Base-by-base conservation (phyloP, 2,329 filamentous ascomycete genomes). In the Scedosporium apiospermum region DNA sequence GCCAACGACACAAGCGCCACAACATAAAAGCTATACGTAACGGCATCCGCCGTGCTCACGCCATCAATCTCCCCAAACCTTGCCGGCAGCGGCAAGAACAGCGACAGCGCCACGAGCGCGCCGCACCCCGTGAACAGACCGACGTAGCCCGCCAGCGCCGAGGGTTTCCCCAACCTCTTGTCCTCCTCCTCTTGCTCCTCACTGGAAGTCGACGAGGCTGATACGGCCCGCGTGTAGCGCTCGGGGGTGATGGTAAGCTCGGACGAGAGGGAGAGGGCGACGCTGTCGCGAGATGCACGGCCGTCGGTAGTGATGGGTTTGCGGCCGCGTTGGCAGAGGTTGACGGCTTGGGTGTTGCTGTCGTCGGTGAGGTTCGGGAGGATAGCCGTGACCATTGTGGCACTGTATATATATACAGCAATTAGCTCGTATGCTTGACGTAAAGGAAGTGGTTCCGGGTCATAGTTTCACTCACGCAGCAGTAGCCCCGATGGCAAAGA, bases 341-440 rank as follows among this genome's bases (percentile, higher is more conserved):
- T 65, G 3, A 63, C 66, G 3, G 68, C 63, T 68, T 70, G 65
- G 64, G 67, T 66, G 46, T 70, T 71, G 46, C 71, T 75, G 38
- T 84, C 82, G 65, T 82, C 82, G 4, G 85, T 87, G 67, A 88
- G 75, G 10, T 83, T 87, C 1, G 95, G 95, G 26, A 99, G 80
- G 57, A 96, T 91, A 3, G 95, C 95, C 7, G 95, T 98, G 21
- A 99, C 95, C 95, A 99, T 99, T 1, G 95, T 98, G 14, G 92
- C 83, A 4, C 83, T 86, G 62, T 3, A 38, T n/a, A 27, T n/a
- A 27, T 23, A 4, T 14, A 16, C 6, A 21, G 44, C n/a, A 23
- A 61, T 65, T 49, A 66, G 59, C 55, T 55, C n/a, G 12, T 3
- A 3, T 10, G 14, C 18, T 27, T 49, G 30, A 27, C 23, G 34